These are phyloP conservation scores for Fusarium succisae DNA, from an alignment of 2,329 filamentous ascomycete species.

Conservation along the genomic window DNA sequence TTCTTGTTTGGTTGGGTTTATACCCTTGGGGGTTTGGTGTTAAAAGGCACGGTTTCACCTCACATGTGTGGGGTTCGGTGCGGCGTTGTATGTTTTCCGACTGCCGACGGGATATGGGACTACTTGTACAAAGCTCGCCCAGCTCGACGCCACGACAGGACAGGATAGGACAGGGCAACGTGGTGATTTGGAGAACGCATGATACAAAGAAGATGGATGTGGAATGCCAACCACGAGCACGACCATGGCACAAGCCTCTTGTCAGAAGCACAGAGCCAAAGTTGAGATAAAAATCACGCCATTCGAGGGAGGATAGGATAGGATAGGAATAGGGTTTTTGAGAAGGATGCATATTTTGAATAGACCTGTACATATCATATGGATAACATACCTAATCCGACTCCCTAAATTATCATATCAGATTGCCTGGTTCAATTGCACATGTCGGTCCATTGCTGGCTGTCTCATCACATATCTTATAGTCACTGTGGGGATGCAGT, in stretches of 20 bases:
- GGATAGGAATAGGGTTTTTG: background rate
- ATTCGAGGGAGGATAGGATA: background rate
- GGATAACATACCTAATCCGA: slow-evolving; percentile 24
- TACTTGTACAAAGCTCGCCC: slow-evolving; percentile 5
- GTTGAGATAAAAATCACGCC: background rate
- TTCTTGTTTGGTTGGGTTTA: slow-evolving; percentile 15
- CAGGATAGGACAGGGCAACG: slow-evolving; percentile 3
- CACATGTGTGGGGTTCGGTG: background rate
- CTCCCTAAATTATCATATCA: slow-evolving; percentile 6
- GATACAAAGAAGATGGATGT: slow-evolving; percentile 1
- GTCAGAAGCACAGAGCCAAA: slow-evolving; percentile 1
- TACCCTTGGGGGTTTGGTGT: slow-evolving; percentile 20
- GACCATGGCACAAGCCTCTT: background rate
- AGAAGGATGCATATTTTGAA: slow-evolving; percentile 27
- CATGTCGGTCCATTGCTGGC: background rate
- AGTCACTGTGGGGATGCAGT: background rate
- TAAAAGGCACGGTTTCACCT: slow-evolving; percentile 9
- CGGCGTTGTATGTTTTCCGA: slow-evolving; percentile 24
- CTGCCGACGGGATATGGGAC: slow-evolving; percentile 6
- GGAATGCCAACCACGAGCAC: background rate
- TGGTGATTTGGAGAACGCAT: slow-evolving; percentile 12
- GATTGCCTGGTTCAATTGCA: background rate
- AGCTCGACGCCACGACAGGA: slow-evolving; percentile 8
- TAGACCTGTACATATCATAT: slow-evolving; percentile 23
- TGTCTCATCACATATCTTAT: background rate